phyloP scores from a whole-genome alignment of 139 green algal species.

The Coelastrella sp. region DNA sequence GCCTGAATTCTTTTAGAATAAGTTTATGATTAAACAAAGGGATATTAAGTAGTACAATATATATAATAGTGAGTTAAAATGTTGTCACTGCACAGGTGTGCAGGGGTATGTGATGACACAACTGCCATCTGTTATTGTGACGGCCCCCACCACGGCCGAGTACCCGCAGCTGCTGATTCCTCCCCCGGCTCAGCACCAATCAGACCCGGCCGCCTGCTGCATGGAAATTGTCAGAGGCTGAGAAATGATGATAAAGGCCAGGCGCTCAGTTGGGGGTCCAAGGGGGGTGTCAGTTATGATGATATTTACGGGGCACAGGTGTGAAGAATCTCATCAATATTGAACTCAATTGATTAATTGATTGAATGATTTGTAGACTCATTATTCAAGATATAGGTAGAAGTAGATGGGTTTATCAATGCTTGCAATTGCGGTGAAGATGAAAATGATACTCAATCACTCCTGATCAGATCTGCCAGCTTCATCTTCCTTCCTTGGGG shows the following conservation, averaged over 20 bases:
- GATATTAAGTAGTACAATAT: not conserved
- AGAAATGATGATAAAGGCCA: conserved; percentile 58
- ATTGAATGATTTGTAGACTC: too few species aligned
- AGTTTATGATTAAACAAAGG: not conserved
- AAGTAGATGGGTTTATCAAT: too few species aligned
- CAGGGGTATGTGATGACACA: conserved; percentile 67
- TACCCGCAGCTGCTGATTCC: conserved; percentile 49
- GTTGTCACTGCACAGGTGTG: conserved; percentile 10
- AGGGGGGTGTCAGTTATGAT: not conserved
- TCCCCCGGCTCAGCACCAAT: conserved; percentile 57
- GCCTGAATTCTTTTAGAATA: too few species aligned
- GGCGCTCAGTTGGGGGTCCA: conserved; percentile 50
- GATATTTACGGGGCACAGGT: conserved; percentile 40
- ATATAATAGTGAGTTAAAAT: not conserved
- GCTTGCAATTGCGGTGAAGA: too few species aligned
- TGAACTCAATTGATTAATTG: too few species aligned
- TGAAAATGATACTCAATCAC: too few species aligned
- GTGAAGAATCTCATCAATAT: too few species aligned
- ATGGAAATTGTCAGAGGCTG: conserved; percentile 52
- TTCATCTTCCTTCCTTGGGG: too few species aligned
- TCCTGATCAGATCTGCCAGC: too few species aligned
- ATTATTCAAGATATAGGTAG: too few species aligned
- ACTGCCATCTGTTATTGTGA: conserved; percentile 69
- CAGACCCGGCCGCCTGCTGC: conserved; percentile 38
- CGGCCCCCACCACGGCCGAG: conserved; percentile 52